Conservation (phyloP, 2,329 filamentous ascomycete genomes). For the Mollisia scopiformis region DNA sequence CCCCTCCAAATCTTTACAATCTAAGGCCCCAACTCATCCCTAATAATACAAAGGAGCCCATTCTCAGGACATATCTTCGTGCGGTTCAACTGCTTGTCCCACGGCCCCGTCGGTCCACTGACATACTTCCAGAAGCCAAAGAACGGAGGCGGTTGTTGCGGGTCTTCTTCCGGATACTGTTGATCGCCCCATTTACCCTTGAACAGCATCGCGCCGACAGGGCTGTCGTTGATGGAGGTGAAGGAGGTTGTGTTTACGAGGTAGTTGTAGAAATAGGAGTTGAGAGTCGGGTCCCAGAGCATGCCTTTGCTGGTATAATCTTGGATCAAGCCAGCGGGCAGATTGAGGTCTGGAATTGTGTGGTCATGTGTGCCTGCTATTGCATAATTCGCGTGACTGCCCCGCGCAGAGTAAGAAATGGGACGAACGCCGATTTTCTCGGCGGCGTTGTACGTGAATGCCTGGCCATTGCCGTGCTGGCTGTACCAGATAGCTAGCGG, state of each 20-base stretch:
- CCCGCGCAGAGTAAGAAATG: constrained; percentile 60
- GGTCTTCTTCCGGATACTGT: constrained; percentile 53
- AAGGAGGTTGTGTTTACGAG: constrained; percentile 38
- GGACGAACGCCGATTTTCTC: constrained; percentile 58
- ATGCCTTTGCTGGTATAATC: constrained; percentile 57
- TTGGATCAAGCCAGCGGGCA: constrained; percentile 54
- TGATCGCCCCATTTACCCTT: constrained; percentile 65
- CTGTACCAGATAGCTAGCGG: constrained; percentile 64
- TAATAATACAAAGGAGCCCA: constrained; percentile 34
- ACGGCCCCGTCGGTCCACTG: constrained; percentile 63
- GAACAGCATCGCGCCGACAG: constrained; percentile 59
- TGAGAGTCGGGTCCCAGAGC: constrained; percentile 62
- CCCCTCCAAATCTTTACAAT: not conserved
- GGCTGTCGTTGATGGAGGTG: constrained; percentile 38
- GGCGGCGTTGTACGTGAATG: constrained; percentile 59
- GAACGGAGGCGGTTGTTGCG: constrained; percentile 42
- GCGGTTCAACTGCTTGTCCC: constrained; percentile 59
- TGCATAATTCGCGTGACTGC: constrained; percentile 68
- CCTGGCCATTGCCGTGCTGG: constrained; percentile 65
- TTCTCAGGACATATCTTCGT: constrained; percentile 57
- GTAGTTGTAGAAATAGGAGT: constrained; percentile 59
- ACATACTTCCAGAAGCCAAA: constrained; percentile 53
- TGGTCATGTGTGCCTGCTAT: constrained; percentile 63
- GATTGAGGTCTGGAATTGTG: constrained; percentile 61
- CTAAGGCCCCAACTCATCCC: constrained; percentile 27